phyloP scores from a whole-genome alignment of 2,329 filamentous ascomycete genomes.

The Trichoderma guizhouense region DNA sequence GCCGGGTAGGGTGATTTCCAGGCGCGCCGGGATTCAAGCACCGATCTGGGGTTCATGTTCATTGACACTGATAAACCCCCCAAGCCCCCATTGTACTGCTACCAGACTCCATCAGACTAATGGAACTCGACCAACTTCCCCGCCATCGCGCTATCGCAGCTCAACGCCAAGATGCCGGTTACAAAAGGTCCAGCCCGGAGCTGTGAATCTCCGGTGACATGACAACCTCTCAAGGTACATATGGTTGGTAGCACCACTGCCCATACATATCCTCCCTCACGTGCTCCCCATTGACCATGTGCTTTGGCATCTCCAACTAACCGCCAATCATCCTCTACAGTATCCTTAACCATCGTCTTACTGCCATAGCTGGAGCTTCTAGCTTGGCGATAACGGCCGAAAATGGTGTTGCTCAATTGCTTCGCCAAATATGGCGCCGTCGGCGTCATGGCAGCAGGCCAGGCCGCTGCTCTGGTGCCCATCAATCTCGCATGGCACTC shows the following conservation, averaged over 20 bases:
- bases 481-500: slow-evolving; percentile 6
- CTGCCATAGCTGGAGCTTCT: background rate
- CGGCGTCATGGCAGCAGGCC: background rate
- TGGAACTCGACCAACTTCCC: background rate
- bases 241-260: background rate
- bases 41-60: background rate
- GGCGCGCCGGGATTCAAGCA: too few species aligned
- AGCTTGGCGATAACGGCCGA: background rate
- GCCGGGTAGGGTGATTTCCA: background rate
- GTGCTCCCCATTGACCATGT: background rate
- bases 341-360: background rate
- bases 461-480: slow-evolving; percentile 9
- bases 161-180: background rate
- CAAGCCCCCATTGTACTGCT: background rate
- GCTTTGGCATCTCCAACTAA: background rate
- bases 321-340: background rate
- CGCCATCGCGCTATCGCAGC: slow-evolving; percentile 9
- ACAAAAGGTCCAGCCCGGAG: background rate
- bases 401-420: slow-evolving; percentile 2
- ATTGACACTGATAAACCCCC: background rate
- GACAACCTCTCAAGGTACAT: background rate
- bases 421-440: slow-evolving; percentile 5
- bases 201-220: background rate
- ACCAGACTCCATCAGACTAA: background rate
- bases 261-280: background rate